Base-by-base conservation (phyloP, 2,329 filamentous ascomycete species). In the Tolypocladium pustulatum region DNA sequence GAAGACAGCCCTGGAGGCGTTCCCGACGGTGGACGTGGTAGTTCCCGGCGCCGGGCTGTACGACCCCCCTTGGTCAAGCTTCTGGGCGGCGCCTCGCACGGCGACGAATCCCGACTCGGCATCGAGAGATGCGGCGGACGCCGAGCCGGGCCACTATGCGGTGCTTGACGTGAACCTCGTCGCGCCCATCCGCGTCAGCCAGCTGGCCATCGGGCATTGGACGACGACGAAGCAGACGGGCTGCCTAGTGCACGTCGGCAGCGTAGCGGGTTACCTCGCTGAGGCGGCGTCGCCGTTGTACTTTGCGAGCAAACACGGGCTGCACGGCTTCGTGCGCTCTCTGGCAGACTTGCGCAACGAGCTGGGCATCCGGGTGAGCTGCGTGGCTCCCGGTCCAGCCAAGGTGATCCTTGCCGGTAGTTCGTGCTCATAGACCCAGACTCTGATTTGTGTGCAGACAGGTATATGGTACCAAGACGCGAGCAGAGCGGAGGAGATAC, bases 181-280 rank as follows among this genome's bases (percentile, higher is more conserved):
- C 10, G 66, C 70, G 30, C 74, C 74, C 2, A 71, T 75, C 46
- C 69, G 72, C 22, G 61, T 73, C 52, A 71, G 67, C 38, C 73
- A 75, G 64, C 63, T 76, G 32, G 74, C 72, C 40, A 67, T 76
- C 38, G 65, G 68, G 4, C 62, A 74, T 61, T 76, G 74, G 72
- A 71, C 69, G 10, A 63, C 65, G 60, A 63, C 60, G 40, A 66
- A 65, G 54, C 60, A 63, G 12, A 61, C 63, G 2, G 72, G 69
- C 1, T 67, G 65, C 52, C 56, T 76, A 32, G 60, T 75, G 27
- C 65, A 69, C 51, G 66, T 74, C 12, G 67, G 70, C 37, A 74
- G 71, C 59, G 67, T 74, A 38, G 71, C 69, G 1, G 72, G 71
- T 1, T 67, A 72, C 57, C 61, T 63, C 1, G 61, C 63, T 2